Percentiles rank a stretch among this genome's conserved stretches.
Conservation (phyloP, 2,329 filamentous ascomycete species). For the Cladophialophora bantiana region DNA sequence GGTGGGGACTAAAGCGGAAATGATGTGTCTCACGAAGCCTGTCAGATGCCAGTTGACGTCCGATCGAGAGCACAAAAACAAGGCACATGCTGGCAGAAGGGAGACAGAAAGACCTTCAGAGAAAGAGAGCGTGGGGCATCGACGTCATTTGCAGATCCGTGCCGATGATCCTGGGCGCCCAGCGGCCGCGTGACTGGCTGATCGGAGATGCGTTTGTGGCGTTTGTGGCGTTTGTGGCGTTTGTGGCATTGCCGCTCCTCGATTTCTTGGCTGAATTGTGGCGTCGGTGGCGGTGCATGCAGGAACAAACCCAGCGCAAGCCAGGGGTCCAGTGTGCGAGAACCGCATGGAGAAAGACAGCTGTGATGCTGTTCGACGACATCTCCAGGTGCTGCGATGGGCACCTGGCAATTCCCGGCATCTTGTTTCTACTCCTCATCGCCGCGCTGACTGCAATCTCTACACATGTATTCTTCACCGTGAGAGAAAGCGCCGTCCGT, state of each 20-base stretch:
- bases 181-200: conserved; percentile 1
- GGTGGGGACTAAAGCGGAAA: not conserved
- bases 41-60: conserved; percentile 15
- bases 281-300: conserved; percentile 25
- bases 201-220: conserved; percentile 11
- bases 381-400: not conserved
- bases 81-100: conserved; percentile 20
- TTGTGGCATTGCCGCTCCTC: conserved; percentile 9
- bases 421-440: not conserved
- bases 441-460: conserved; percentile 11
- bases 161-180: not conserved
- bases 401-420: not conserved
- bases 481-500: conserved; percentile 25
- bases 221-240: conserved; percentile 4
- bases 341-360: not conserved
- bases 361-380: not conserved
- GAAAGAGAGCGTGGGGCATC: not conserved
- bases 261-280: conserved; percentile 22
- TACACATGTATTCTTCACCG: not conserved
- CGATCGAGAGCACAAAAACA: conserved; percentile 29
- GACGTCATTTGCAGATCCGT: conserved; percentile 29
- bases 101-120: not conserved
- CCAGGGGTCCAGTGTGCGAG: not conserved
- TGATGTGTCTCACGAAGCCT: conserved; percentile 18
- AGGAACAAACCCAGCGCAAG: conserved; percentile 1